Conservation (phyloP, 257 asterid genomes). For the Orobanche coerulescens region DNA sequence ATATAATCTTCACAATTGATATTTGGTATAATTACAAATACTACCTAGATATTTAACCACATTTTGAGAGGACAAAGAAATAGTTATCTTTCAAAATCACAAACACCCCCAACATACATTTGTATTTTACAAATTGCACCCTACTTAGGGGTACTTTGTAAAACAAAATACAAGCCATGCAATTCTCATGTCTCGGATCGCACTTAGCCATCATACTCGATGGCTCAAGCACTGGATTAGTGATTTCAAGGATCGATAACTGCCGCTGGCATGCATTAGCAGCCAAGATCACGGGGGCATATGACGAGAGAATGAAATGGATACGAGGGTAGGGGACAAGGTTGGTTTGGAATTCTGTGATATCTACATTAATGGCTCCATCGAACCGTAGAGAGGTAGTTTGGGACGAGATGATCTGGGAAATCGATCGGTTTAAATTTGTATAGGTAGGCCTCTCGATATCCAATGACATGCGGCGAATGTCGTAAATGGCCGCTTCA, state of each 20-base stretch:
- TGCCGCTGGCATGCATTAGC: constrained; percentile 88
- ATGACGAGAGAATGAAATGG: constrained; percentile 94
- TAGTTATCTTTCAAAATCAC: neutral
- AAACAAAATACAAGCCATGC: constrained; percentile 67
- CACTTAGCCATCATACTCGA: constrained; percentile 96
- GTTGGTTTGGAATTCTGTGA: constrained; percentile 87
- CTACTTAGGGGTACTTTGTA: neutral
- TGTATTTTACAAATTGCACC: neutral
- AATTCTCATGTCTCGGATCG: constrained; percentile 89
- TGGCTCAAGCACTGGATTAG: constrained; percentile 86
- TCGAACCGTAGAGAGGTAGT: constrained; percentile 88
- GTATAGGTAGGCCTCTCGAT: constrained; percentile 91
- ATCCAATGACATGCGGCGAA: constrained; percentile 76
- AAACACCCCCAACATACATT: neutral
- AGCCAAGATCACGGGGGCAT: constrained; percentile 90
- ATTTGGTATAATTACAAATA: neutral
- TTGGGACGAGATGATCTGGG: constrained; percentile 77
- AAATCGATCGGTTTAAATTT: constrained; percentile 73
- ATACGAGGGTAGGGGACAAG: constrained; percentile 94
- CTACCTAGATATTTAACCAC: no score
- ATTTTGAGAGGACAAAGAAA: no score
- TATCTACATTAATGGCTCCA: constrained; percentile 85
- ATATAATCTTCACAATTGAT: neutral
- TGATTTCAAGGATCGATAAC: constrained; percentile 80
- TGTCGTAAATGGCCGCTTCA: constrained; percentile 90